Percentiles rank a stretch among this genome's conserved stretches.
phyloP scores from a whole-genome alignment of 2,329 filamentous ascomycete genomes.

The Coniosporium tulheliwenetii region DNA sequence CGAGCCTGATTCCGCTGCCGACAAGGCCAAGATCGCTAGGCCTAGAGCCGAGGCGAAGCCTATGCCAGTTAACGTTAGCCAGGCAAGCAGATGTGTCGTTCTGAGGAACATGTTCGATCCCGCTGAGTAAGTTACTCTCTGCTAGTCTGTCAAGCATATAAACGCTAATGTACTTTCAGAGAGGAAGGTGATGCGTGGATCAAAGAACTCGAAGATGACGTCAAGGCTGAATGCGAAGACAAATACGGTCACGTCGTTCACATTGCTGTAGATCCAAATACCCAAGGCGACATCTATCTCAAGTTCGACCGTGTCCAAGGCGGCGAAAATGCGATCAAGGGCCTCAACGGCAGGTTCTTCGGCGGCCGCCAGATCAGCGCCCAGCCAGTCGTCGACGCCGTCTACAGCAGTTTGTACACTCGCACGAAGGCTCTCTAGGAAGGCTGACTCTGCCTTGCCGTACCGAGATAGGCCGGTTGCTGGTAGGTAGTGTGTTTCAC shows the following conservation, averaged over 20 bases:
- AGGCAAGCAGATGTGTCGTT: constrained; percentile 85
- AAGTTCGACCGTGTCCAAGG: constrained; percentile 95
- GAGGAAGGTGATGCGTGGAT: constrained; percentile 79
- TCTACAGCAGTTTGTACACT: constrained; percentile 94
- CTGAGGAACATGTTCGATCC: constrained; percentile 94
- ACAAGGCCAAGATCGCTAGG: constrained; percentile 58
- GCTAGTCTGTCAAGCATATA: background rate
- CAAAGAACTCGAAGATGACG: constrained; percentile 87
- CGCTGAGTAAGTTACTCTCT: constrained; percentile 52
- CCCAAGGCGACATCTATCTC: constrained; percentile 90
- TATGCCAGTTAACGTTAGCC: constrained; percentile 72
- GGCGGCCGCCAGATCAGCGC: constrained; percentile 86
- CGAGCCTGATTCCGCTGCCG: constrained; percentile 45
- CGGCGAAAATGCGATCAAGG: constrained; percentile 94
- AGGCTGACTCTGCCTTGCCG: too few relatives aligned
- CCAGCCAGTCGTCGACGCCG: constrained; percentile 90
- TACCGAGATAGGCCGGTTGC: too few relatives aligned
- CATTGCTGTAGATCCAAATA: constrained; percentile 87
- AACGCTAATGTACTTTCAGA: constrained; percentile 28
- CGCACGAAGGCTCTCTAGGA: constrained; percentile 60
- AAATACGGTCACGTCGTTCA: constrained; percentile 98
- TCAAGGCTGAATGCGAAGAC: constrained; percentile 78
- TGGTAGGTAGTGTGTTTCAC: too few relatives aligned
- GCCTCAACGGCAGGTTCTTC: constrained; percentile 92
- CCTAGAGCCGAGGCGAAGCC: constrained; percentile 67